Base-by-base conservation (phyloP, 2,329 filamentous ascomycete species). In the Fusarium decemcellulare region DNA sequence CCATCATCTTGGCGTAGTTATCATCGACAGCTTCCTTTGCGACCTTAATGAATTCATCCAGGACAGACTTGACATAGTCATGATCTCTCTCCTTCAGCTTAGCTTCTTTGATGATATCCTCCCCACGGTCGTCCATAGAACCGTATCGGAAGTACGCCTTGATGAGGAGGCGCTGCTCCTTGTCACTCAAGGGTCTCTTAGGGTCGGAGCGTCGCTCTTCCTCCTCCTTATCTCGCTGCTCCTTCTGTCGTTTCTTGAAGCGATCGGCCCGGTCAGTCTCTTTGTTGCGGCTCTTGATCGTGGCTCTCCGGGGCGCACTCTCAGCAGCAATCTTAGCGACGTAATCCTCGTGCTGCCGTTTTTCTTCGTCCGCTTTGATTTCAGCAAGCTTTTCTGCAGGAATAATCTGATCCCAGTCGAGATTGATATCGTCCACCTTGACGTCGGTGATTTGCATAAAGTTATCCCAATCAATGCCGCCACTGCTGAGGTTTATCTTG, bases 351-450 rank as follows among this genome's bases (percentile, higher is more conserved):
- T 97, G 90, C 59, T 93, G 90, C 76, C 92, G 92, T 78, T 92
- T 90, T 72, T 97, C 93, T 75, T 98, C 95, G 53, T 97, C 93
- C 0, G 90, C 91, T 79, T 97, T 97, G 81, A 98, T 92, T 64
- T 91, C 91, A 15, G 95, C 95, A 16, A 99, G 87, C 75, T 97
- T 91, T 8, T 97, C 94, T 63, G 95, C 94, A 1, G 96, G 97
- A 72, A 99, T 98, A 74, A 99, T 99, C 71, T 98, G 93, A 75
- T 99, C 96, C 96, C 96, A 99, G 72, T 97, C 94, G 29, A 98
- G 90, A 70, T 84, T 83, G 51, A 89, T 83, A 53, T 90, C 87
- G 63, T 98, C 93, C 27, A 98, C 93, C 81, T 98, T 98, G 80
- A 98, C 95, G 79, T 99, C 96, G 1, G 96, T 98, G 76, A 97